Conservation (phyloP, 768 basidiomycete species). For the Russula sp. region DNA sequence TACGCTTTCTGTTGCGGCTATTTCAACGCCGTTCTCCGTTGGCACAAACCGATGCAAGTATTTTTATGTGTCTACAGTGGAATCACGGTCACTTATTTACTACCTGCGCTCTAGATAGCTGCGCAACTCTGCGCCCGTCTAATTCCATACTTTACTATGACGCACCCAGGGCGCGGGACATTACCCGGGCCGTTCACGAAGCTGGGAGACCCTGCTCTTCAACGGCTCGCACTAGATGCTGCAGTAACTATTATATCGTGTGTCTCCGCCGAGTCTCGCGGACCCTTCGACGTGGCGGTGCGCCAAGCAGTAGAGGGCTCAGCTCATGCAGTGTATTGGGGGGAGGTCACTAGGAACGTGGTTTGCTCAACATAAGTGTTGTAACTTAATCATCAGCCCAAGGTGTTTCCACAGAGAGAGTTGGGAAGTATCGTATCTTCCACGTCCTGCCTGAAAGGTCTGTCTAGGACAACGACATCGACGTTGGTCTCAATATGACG, state of each 20-base stretch:
- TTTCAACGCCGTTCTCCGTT: slow-evolving; percentile 48
- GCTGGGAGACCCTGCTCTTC: slow-evolving; percentile 44
- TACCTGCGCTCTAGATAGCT: slow-evolving; percentile 35
- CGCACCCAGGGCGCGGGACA: slow-evolving; percentile 67
- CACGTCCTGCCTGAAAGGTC: neutral
- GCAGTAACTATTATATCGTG: slow-evolving; percentile 33
- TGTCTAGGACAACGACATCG: neutral
- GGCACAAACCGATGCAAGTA: slow-evolving; percentile 41
- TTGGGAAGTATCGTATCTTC: neutral
- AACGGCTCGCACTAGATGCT: slow-evolving; percentile 60
- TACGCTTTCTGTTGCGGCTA: slow-evolving; percentile 58
- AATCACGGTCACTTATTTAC: slow-evolving; percentile 16
- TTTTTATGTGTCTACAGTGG: neutral
- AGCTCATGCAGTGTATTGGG: slow-evolving; percentile 25
- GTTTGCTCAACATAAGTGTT: neutral
- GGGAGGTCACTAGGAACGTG: neutral
- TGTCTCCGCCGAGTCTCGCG: slow-evolving; percentile 6
- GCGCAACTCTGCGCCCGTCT: slow-evolving; percentile 51
- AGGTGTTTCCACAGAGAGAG: neutral
- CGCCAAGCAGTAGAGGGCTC: slow-evolving; percentile 24
- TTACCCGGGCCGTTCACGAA: slow-evolving; percentile 73
- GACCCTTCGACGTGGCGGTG: slow-evolving; percentile 23
- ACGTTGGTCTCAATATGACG: neutral
- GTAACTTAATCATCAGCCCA: slow-evolving; percentile 37
- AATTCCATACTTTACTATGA: slow-evolving; percentile 73